phyloP scores from a whole-genome alignment of 169 alveolate genomes.

The Plasmodium coatneyi region DNA sequence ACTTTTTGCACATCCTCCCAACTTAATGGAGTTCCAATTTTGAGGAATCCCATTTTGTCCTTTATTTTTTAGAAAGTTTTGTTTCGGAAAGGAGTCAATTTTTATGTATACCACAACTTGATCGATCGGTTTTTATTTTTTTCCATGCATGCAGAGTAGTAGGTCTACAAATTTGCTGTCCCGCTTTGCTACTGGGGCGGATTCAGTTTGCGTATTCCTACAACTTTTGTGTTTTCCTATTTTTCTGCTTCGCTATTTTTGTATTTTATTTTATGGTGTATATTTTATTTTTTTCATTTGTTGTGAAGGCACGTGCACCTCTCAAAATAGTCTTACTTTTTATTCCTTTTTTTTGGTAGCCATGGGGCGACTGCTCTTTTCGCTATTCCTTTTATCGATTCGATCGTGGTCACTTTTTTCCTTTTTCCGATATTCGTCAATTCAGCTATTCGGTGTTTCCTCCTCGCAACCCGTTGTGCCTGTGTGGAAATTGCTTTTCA shows the following conservation, averaged over 20 bases:
- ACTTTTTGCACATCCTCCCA: constrained; percentile 70
- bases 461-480: not conserved
- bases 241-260: not conserved
- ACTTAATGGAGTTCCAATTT: constrained; percentile 74
- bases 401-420: not conserved
- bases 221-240: not conserved
- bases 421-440: not conserved
- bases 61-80: not conserved
- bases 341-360: not conserved
- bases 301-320: not conserved
- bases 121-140: not conserved
- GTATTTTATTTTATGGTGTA: not conserved
- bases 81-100: not conserved
- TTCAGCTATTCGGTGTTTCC: not conserved
- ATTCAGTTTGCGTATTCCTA: not conserved
- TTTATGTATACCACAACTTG: not conserved
- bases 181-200: not conserved
- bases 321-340: not conserved
- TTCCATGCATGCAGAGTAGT: not conserved
- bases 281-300: not conserved
- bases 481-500: not conserved
- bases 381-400: not conserved
- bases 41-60: constrained; percentile 47
- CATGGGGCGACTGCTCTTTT: not conserved
- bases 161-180: not conserved